phyloP scores from a whole-genome alignment of 139 green algal species.

The Micractinium sp. region DNA sequence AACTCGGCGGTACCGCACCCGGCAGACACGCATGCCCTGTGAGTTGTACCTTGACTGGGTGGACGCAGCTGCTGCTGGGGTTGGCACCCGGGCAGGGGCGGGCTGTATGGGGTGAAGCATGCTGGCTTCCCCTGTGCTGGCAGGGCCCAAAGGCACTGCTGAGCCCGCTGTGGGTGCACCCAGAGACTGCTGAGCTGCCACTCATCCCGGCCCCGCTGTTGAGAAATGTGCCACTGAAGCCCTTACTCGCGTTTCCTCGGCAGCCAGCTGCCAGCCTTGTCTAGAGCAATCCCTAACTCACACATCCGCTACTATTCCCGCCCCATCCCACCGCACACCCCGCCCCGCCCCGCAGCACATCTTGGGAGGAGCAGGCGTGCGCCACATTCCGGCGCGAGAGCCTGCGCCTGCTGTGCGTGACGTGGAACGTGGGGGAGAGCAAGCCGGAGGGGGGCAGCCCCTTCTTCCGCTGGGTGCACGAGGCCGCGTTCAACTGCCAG shows the following conservation, averaged over 20 bases:
- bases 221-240: not conserved
- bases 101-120: not conserved
- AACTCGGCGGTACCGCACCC: conserved; percentile 19
- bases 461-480: conserved; percentile 62
- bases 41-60: not conserved
- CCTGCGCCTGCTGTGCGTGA: conserved; percentile 73
- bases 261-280: too few relatives aligned
- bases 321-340: not conserved
- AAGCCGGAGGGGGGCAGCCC: conserved; percentile 34
- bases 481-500: conserved; percentile 43
- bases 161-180: too few relatives aligned
- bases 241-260: too few relatives aligned
- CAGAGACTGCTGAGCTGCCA: too few relatives aligned
- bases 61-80: not conserved
- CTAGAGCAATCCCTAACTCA: too few relatives aligned
- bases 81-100: not conserved
- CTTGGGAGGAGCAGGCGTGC: conserved; percentile 33
- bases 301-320: not conserved
- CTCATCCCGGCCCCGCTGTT: not conserved
- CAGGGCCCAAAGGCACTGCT: too few relatives aligned
- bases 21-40: conserved; percentile 34
- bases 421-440: conserved; percentile 89
- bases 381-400: conserved; percentile 37
- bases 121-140: not conserved
- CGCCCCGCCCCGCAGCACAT: conserved; percentile 28